These are phyloP conservation scores for Eucalyptus cloeziana DNA, from an alignment of 345 rosid genomes.

Conservation along the genomic window DNA sequence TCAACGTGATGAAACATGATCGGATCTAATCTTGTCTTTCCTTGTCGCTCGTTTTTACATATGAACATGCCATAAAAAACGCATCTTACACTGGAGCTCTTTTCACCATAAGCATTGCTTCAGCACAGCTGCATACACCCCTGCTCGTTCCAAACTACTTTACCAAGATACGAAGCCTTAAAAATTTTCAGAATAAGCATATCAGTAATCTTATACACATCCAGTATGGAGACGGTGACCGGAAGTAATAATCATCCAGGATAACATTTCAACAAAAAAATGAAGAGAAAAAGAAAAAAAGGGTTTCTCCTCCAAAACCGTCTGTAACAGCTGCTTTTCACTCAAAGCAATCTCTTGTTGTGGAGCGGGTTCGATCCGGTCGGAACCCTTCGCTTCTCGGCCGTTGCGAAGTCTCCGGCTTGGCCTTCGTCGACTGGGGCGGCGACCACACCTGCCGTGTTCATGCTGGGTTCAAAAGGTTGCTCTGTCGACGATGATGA, in stretches of 20 bases:
- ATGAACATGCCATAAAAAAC: not conserved
- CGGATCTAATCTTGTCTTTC: not conserved
- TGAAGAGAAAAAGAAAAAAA: not conserved
- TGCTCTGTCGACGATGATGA: not conserved
- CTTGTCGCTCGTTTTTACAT: not conserved
- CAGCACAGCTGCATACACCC: not conserved
- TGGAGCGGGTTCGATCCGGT: conserved; percentile 46
- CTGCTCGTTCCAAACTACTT: not conserved
- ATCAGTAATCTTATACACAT: not conserved
- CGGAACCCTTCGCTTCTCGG: conserved; percentile 31
- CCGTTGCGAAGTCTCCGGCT: not conserved
- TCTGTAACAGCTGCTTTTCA: not conserved
- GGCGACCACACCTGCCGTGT: not conserved
- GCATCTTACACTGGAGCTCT: not conserved
- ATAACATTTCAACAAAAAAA: not conserved
- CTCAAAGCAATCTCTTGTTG: conserved; percentile 11
- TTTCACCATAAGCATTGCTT: not conserved
- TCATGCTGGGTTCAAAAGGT: not conserved
- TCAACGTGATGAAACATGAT: not conserved
- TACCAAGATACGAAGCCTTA: not conserved
- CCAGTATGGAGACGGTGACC: not conserved
- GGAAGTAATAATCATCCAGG: not conserved
- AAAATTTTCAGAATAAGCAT: not conserved
- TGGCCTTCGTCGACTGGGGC: not conserved
- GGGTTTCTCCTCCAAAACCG: not conserved